Percentiles rank a stretch among this genome's conserved stretches.
Evolutionary conservation across 345 rosid genomes (phyloP).

Genomic region (Streptanthus diversifolius): DNA sequence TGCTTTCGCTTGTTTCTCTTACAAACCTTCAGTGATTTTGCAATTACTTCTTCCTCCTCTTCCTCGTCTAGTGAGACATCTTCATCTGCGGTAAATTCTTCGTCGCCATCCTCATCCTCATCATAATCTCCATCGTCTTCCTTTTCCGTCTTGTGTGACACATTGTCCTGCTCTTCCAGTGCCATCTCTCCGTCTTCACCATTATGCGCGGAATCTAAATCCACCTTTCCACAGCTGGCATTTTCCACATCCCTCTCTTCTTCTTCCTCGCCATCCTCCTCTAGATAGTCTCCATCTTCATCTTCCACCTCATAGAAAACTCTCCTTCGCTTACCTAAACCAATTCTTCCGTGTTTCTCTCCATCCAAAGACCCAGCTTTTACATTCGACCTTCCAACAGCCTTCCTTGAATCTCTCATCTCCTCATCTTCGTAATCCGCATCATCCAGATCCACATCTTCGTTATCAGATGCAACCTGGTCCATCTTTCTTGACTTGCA

Average conservation of each 20-base stretch:
- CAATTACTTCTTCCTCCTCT: constrained; percentile 67
- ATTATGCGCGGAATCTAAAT: constrained; percentile 6
- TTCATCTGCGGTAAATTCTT: constrained; percentile 59
- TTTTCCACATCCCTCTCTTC: constrained; percentile 24
- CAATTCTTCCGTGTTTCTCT: not conserved
- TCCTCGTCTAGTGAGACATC: constrained; percentile 79
- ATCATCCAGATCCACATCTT: constrained; percentile 36
- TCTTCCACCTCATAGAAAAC: constrained; percentile 30
- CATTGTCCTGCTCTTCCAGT: constrained; percentile 32
- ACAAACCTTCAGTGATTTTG: constrained; percentile 36
- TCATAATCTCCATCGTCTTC: constrained; percentile 50
- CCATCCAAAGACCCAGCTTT: constrained; percentile 8
- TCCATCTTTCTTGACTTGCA: constrained; percentile 19
- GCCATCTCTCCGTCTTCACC: constrained; percentile 28
- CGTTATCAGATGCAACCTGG: constrained; percentile 18
- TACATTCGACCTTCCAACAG: constrained; percentile 30
- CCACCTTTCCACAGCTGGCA: not conserved
- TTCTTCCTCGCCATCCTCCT: constrained; percentile 30
- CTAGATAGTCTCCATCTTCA: constrained; percentile 36
- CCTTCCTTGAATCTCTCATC: constrained; percentile 25
- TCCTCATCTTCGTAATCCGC: constrained; percentile 40
- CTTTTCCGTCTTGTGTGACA: constrained; percentile 20
- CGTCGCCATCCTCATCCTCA: constrained; percentile 55
- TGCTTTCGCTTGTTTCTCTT: constrained; percentile 36
- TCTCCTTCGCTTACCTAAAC: constrained; percentile 27